Evolutionary conservation across 2,329 filamentous ascomycete genomes (phyloP).

Genomic region (Stylonectria norvegica): DNA sequence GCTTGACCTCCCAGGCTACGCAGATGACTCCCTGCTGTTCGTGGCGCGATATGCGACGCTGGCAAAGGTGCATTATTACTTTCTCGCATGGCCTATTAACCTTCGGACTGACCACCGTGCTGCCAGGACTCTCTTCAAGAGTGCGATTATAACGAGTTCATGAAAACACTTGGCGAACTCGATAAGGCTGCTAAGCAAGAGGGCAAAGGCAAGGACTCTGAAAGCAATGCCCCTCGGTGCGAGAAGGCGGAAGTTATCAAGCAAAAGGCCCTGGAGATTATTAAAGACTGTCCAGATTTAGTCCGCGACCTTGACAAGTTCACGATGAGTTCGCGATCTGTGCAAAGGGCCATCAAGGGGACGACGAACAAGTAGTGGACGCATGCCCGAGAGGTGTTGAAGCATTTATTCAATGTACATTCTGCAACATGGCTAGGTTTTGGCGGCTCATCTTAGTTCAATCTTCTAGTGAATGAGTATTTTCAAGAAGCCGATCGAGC

Average conservation of each 20-base stretch:
- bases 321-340: slow-evolving; percentile 13
- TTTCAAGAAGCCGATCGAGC: too few species aligned
- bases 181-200: slow-evolving; percentile 2
- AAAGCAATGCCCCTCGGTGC: slow-evolving; percentile 4
- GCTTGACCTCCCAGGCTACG: slow-evolving; percentile 27
- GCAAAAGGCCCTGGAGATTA: slow-evolving; percentile 17
- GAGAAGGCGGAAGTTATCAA: slow-evolving; percentile 20
- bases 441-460: too few species aligned
- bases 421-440: too few species aligned
- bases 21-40: slow-evolving; percentile 30
- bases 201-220: slow-evolving; percentile 5
- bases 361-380: neutral
- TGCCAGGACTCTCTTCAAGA: slow-evolving; percentile 22
- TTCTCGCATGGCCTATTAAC: neutral
- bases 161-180: slow-evolving; percentile 12
- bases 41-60: slow-evolving; percentile 24
- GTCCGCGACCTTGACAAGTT: slow-evolving; percentile 28
- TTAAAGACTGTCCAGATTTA: slow-evolving; percentile 28
- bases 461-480: too few species aligned
- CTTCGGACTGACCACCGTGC: neutral
- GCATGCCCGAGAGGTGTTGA: neutral
- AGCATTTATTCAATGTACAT: too few species aligned
- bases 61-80: slow-evolving; percentile 19
- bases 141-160: slow-evolving; percentile 26
- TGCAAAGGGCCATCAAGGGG: slow-evolving; percentile 5